Evolutionary conservation across 2,329 filamentous ascomycete genomes (phyloP).

Genomic region (Colletotrichum scovillei): DNA sequence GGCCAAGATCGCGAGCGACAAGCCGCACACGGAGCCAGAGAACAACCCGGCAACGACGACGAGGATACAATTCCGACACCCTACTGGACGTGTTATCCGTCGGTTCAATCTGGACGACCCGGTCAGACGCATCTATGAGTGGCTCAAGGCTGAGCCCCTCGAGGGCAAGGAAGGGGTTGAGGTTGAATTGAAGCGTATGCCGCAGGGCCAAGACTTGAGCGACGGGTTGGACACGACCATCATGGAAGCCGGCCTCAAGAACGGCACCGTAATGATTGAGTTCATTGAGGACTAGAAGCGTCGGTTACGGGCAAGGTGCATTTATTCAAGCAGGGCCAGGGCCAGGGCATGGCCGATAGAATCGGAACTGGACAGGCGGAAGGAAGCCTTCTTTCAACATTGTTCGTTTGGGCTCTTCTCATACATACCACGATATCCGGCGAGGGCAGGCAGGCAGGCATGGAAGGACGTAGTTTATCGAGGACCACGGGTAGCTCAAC

Average conservation of each 20-base stretch:
- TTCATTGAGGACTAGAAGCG: slow-evolving; percentile 70
- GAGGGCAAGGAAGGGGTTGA: slow-evolving; percentile 81
- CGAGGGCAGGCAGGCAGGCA: background rate
- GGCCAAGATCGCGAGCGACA: slow-evolving; percentile 75
- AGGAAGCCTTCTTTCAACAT: background rate
- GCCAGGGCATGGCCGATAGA: slow-evolving; percentile 20
- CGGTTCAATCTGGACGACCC: slow-evolving; percentile 83
- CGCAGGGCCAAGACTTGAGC: slow-evolving; percentile 82
- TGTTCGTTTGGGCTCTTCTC: slow-evolving; percentile 7
- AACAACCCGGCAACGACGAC: slow-evolving; percentile 79
- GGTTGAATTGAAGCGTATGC: slow-evolving; percentile 91
- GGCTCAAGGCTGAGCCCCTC: slow-evolving; percentile 90
- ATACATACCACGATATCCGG: slow-evolving; percentile 22
- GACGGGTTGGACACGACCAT: slow-evolving; percentile 79
- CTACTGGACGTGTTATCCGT: slow-evolving; percentile 85
- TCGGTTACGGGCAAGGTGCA: background rate
- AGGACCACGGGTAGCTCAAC: background rate
- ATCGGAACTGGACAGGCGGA: background rate
- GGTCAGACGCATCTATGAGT: slow-evolving; percentile 91
- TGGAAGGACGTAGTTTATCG: background rate
- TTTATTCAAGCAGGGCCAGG: slow-evolving; percentile 7
- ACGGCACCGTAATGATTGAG: slow-evolving; percentile 95
- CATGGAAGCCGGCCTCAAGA: slow-evolving; percentile 85
- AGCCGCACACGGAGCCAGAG: slow-evolving; percentile 82
- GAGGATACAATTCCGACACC: slow-evolving; percentile 91